Conservation (phyloP, 306 rosid genomes). For the Potentilla sterilis region DNA sequence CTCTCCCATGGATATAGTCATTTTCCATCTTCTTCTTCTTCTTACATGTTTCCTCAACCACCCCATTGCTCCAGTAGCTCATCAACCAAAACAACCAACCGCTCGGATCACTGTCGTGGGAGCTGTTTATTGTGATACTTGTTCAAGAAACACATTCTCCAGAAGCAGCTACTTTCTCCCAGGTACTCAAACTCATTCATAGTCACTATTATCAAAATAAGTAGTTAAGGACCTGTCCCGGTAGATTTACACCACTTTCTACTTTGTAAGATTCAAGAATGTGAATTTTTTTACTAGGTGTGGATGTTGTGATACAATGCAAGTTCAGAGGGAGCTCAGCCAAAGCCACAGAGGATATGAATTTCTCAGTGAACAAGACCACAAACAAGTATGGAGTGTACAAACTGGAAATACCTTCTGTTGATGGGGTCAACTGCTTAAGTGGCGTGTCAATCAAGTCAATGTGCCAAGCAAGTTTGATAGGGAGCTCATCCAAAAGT, state of each 20-base stretch:
- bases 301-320: conserved; percentile 62
- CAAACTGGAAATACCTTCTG: conserved; percentile 55
- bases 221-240: neutral
- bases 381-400: conserved; percentile 55
- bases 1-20: conserved; percentile 46
- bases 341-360: conserved; percentile 42
- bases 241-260: neutral
- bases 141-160: conserved; percentile 55
- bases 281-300: conserved; percentile 36
- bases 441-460: conserved; percentile 49
- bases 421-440: conserved; percentile 56
- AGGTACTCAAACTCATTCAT: conserved; percentile 36
- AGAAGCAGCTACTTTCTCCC: conserved; percentile 66
- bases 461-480: conserved; percentile 53
- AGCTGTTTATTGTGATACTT: conserved; percentile 67
- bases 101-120: conserved; percentile 62
- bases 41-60: conserved; percentile 27
- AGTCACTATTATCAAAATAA: neutral
- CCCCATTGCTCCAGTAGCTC: conserved; percentile 33
- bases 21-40: conserved; percentile 27
- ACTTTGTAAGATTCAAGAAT: neutral
- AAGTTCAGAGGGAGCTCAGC: conserved; percentile 58
- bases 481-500: conserved; percentile 36
- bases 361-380: conserved; percentile 53
- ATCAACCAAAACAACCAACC: conserved; percentile 22